phyloP scores from a whole-genome alignment of 2,329 filamentous ascomycete species.

The Sarocladiaceae sp. region DNA sequence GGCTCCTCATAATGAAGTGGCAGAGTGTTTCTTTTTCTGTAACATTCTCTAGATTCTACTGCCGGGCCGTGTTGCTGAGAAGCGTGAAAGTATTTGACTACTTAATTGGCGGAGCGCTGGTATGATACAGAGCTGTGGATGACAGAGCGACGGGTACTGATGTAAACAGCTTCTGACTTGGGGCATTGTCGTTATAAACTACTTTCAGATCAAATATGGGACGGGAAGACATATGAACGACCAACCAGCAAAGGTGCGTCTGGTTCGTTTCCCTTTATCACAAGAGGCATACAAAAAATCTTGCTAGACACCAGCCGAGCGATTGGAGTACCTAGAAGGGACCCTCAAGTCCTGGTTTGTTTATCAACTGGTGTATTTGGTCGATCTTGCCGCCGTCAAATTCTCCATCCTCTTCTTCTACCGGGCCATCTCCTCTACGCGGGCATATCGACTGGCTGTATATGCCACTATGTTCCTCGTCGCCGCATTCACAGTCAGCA shows the following conservation, averaged over 20 bases:
- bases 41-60: not conserved
- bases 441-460: not conserved
- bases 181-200: not conserved
- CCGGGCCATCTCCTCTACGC: not conserved
- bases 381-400: not conserved
- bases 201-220: not conserved
- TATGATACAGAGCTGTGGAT: not conserved
- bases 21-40: not conserved
- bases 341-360: not conserved
- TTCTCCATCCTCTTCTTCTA: not conserved
- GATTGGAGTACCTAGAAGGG: not conserved
- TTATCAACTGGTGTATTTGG: not conserved
- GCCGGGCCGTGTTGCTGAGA: not conserved
- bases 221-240: not conserved
- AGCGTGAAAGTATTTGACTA: not conserved
- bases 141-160: not conserved
- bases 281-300: not conserved
- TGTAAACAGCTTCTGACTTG: not conserved
- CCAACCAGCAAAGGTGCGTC: not conserved
- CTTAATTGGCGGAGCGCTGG: not conserved
- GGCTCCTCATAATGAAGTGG: not conserved
- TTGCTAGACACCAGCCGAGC: not conserved
- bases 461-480: not conserved
- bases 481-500: not conserved
- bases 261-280: not conserved